These are phyloP conservation scores for Pseudisothecium myosuroides DNA, from an alignment of 225 moss, liverwort and hornwort genomes.

Conservation along the genomic window DNA sequence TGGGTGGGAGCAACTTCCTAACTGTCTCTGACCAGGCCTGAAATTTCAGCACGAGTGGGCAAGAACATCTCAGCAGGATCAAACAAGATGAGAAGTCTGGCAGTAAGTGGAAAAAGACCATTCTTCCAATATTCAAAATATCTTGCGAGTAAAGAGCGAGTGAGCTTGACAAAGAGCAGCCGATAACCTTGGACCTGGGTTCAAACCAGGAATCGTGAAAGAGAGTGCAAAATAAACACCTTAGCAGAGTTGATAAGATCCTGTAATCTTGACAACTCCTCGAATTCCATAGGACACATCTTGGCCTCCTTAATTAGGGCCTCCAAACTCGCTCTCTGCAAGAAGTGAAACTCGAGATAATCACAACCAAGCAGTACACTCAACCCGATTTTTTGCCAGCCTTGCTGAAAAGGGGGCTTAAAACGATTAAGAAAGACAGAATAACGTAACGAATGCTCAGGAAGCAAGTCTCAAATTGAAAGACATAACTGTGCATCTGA, in stretches of 20 bases:
- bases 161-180: neutral
- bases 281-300: slow-evolving; percentile 52
- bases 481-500: neutral
- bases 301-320: slow-evolving; percentile 59
- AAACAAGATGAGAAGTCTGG: neutral
- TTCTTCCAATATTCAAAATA: neutral
- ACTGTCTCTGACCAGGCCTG: slow-evolving; percentile 78
- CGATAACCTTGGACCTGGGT: neutral
- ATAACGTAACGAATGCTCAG: neutral
- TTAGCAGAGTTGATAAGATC: slow-evolving; percentile 50
- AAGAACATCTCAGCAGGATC: neutral
- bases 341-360: neutral
- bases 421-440: neutral
- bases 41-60: neutral
- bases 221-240: slow-evolving; percentile 14
- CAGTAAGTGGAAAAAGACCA: neutral
- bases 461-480: neutral
- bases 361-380: neutral
- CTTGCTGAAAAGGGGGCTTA: neutral
- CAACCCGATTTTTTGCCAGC: neutral
- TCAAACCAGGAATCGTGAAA: neutral
- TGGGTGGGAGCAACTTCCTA: slow-evolving; percentile 48
- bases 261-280: slow-evolving; percentile 65
- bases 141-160: neutral
- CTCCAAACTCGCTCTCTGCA: slow-evolving; percentile 61